Evolutionary conservation across 2,329 filamentous ascomycete genomes (phyloP).

Genomic region (Tolypocladium sp.): DNA sequence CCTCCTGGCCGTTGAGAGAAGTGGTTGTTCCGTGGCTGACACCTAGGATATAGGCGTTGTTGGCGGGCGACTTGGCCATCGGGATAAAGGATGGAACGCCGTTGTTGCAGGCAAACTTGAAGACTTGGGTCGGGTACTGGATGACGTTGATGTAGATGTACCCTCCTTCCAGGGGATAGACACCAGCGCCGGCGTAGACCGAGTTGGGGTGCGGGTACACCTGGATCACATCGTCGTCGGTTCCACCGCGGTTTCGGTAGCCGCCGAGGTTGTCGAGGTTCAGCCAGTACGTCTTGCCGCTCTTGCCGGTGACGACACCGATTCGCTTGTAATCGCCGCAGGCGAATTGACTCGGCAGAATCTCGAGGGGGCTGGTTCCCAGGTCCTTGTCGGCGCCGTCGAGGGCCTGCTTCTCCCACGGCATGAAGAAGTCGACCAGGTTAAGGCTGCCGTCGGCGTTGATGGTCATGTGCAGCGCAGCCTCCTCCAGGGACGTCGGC

Average conservation of each 20-base stretch:
- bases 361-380: constrained; percentile 35
- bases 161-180: constrained; percentile 38
- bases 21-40: constrained; percentile 49
- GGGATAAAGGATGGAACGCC: constrained; percentile 45
- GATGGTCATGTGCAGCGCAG: constrained; percentile 33
- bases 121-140: constrained; percentile 43
- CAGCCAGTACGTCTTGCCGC: constrained; percentile 36
- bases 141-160: constrained; percentile 44
- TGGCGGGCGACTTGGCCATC: constrained; percentile 37
- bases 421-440: constrained; percentile 45
- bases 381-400: constrained; percentile 43
- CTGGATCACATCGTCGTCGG: constrained; percentile 33
- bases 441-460: constrained; percentile 30
- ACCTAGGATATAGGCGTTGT: constrained; percentile 43
- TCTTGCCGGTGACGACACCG: constrained; percentile 41
- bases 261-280: constrained; percentile 31
- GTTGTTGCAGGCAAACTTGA: constrained; percentile 45
- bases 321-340: constrained; percentile 35
- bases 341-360: constrained; percentile 29
- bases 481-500: constrained; percentile 33
- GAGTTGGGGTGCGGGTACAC: constrained; percentile 33
- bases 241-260: constrained; percentile 25
- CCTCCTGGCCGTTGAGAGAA: constrained; percentile 40
- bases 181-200: constrained; percentile 36
- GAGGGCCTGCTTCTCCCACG: constrained; percentile 39